phyloP scores from a whole-genome alignment of 1,284 basidiomycete genomes.

The Erythrobasidium hasegawianum region DNA sequence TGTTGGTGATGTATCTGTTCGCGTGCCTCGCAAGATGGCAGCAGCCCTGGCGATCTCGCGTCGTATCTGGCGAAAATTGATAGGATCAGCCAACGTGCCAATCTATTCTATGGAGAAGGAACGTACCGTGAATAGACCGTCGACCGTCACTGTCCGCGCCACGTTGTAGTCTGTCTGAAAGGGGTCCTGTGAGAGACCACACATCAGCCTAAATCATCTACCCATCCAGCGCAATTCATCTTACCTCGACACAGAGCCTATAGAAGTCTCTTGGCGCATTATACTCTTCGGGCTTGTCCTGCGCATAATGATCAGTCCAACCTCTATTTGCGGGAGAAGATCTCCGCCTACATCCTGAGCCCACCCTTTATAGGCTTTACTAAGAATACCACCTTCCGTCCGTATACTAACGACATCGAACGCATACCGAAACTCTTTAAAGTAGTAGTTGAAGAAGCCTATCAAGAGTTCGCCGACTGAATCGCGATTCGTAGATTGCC shows the following conservation, averaged over 20 bases:
- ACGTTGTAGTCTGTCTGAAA: conserved; percentile 96
- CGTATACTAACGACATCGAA: conserved; percentile 87
- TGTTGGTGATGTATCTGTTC: conserved; percentile 37
- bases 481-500: conserved; percentile 90
- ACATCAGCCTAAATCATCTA: conserved; percentile 31
- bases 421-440: conserved; percentile 88
- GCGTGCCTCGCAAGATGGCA: conserved; percentile 52
- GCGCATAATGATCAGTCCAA: too few relatives aligned
- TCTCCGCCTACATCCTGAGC: conserved; percentile 70
- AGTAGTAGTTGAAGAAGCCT: conserved; percentile 96
- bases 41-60: conserved; percentile 98
- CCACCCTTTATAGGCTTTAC: conserved; percentile 91
- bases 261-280: conserved; percentile 77
- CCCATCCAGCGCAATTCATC: conserved; percentile 36
- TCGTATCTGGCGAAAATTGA: conserved; percentile 63
- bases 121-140: conserved; percentile 87
- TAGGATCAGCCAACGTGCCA: background rate
- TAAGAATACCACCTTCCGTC: conserved; percentile 67
- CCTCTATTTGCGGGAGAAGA: too few relatives aligned
- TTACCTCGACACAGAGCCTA: conserved; percentile 85
- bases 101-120: too few relatives aligned
- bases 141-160: conserved; percentile 89
- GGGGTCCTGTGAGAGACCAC: conserved; percentile 65
- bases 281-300: conserved; percentile 17
- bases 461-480: conserved; percentile 92